Percentiles rank a stretch among this genome's conserved stretches.
Conservation (phyloP, 225 moss, liverwort and hornwort species). For the Pseudisothecium myosuroides region DNA sequence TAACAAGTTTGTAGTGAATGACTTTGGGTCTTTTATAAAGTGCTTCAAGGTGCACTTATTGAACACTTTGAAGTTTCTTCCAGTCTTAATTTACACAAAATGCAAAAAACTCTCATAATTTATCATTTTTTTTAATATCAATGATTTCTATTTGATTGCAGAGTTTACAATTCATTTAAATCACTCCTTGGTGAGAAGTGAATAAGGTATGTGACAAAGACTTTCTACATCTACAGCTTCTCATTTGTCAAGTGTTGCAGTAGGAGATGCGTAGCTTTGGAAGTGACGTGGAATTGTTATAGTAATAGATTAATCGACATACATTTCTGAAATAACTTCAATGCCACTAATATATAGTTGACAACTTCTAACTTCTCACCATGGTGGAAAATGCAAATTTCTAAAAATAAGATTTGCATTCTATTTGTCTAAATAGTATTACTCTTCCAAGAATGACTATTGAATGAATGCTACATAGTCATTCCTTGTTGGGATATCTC, state of each 20-base stretch:
- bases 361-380: not conserved
- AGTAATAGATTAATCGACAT: fast-evolving
- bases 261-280: not conserved
- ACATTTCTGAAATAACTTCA: not conserved
- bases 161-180: not conserved
- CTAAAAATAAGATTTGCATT: not conserved
- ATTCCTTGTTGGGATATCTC: not conserved
- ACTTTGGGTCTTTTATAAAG: not conserved
- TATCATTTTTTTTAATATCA: no score
- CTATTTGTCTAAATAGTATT: not conserved
- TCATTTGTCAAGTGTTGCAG: not conserved
- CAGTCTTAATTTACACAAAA: not conserved
- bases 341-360: not conserved
- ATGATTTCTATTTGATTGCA: not conserved
- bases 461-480: not conserved
- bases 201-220: not conserved
- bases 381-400: not conserved
- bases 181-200: not conserved
- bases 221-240: not conserved
- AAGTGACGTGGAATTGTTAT: not conserved
- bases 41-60: not conserved
- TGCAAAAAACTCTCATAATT: no score
- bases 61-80: not conserved
- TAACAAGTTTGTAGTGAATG: not conserved
- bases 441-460: not conserved